phyloP scores from a whole-genome alignment of 2,329 filamentous ascomycete genomes.

The Lecanoromycetidae sp. region DNA sequence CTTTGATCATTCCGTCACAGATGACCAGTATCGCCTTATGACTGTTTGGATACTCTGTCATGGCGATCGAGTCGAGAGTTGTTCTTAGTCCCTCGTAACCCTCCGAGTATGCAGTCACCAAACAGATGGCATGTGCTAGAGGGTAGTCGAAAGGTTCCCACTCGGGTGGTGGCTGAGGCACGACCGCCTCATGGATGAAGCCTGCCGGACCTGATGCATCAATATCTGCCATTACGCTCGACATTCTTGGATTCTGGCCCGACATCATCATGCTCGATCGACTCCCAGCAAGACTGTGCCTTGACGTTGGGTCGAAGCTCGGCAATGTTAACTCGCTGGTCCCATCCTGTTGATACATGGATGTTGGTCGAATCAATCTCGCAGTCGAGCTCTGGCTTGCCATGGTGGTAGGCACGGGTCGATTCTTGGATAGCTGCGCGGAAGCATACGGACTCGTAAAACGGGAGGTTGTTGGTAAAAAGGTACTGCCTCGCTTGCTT shows the following conservation, averaged over 20 bases:
- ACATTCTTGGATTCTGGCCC: conserved; percentile 40
- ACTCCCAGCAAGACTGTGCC: conserved; percentile 30
- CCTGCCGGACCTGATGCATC: conserved; percentile 73
- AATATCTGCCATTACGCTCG: conserved; percentile 43
- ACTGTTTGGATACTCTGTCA: conserved; percentile 97
- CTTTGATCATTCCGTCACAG: conserved; percentile 96
- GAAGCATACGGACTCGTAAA: conserved; percentile 84
- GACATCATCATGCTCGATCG: conserved; percentile 51
- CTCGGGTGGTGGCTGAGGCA: conserved; percentile 89
- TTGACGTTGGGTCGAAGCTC: conserved; percentile 30
- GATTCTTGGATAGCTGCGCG: conserved; percentile 48
- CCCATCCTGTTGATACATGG: conserved; percentile 55
- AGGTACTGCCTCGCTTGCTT: conserved; percentile 69
- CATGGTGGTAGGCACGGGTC: conserved; percentile 75
- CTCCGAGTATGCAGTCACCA: conserved; percentile 96
- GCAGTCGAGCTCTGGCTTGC: conserved; percentile 71
- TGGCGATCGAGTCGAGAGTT: conserved; percentile 89
- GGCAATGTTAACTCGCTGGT: conserved; percentile 45
- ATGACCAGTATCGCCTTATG: conserved; percentile 95
- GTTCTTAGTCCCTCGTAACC: conserved; percentile 85
- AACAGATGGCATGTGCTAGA: conserved; percentile 79
- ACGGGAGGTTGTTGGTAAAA: conserved; percentile 84
- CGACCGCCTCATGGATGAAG: conserved; percentile 93
- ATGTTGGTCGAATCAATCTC: conserved; percentile 54
- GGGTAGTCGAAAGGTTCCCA: conserved; percentile 97